phyloP scores from a whole-genome alignment of 306 rosid genomes.

The Rubus idaeus region DNA sequence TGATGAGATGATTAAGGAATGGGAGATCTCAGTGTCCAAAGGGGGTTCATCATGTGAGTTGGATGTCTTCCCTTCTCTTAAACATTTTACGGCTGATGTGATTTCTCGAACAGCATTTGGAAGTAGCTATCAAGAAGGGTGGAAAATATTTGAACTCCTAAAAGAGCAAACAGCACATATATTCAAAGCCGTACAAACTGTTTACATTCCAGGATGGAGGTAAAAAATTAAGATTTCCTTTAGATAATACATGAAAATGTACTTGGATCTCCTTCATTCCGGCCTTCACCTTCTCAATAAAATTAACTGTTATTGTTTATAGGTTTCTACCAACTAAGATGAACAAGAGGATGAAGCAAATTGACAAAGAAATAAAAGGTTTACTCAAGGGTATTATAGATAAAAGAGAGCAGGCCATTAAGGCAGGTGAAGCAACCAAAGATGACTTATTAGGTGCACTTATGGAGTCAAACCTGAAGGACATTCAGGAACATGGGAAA shows the following conservation, averaged over 20 bases:
- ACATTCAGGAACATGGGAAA: conserved; percentile 8
- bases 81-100: conserved; percentile 24
- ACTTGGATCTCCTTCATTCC: not conserved
- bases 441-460: conserved; percentile 41
- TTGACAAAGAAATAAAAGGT: conserved; percentile 22
- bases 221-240: not conserved
- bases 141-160: conserved; percentile 34
- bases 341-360: conserved; percentile 39
- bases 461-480: conserved; percentile 37
- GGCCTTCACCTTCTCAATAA: not conserved
- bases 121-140: conserved; percentile 38
- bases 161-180: conserved; percentile 14
- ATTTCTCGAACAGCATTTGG: conserved; percentile 44
- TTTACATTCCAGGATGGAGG: conserved; percentile 47
- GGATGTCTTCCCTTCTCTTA: conserved; percentile 38
- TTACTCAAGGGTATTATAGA: conserved; percentile 29
- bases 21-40: conserved; percentile 30
- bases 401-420: conserved; percentile 28
- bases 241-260: not conserved
- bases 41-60: conserved; percentile 23
- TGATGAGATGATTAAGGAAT: conserved; percentile 25
- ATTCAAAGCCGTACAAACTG: not conserved
- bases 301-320: not conserved
- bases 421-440: conserved; percentile 1
- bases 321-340: conserved; percentile 37